Evolutionary conservation across 75 land plant species (phyloP), one percentile per base, ranked within the genome.

Genomic region (Cupressus sempervirens): DNA sequence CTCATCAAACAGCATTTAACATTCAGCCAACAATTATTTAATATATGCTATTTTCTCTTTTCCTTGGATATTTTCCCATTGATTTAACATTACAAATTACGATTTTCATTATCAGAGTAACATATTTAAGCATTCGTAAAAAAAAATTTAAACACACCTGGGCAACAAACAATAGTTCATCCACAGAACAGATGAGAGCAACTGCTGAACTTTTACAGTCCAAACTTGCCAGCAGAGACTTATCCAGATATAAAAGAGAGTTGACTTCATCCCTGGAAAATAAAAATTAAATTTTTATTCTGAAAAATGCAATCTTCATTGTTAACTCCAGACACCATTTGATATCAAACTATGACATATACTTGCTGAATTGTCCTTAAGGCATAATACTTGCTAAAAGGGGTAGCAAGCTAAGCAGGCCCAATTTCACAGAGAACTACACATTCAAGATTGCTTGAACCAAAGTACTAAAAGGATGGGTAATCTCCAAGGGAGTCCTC

Each of bases 191-290:
- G 30, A 45, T 3, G 48, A 79, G 11, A 4, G 18, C 46, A 9
- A 79, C 23, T 45, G 50, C 50, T 16, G 81, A 79, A 79, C 45
- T 45, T 79, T n/a, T 43, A 79, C 50, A 79, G 46, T 50, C 30
- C 14, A 45, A 41, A 79, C 5, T n/a, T 43, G 48, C 81, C 81
- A 79, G 29, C 32, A 79, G 29, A 79, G 50, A 8, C 46, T 43
- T 43, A 43, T 79, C 81, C 81, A 79, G 18, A 79, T 29, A 7
- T 79, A 45, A 26, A 45, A 79, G 50, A 26, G 81, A 79, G 46
- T 26, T 79, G 81, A 41, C 26, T 26, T 79, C 26, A n/a, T 79
- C 81, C 81, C 81, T 79, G 81, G 23, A 45, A 79, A 79, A 76
- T 18, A 76, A 45, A 45, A 26, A 30, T 45, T 79, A 79, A 79